phyloP scores from a whole-genome alignment of 2,329 filamentous ascomycete genomes.

The Sclerotiophoma versabilis region DNA sequence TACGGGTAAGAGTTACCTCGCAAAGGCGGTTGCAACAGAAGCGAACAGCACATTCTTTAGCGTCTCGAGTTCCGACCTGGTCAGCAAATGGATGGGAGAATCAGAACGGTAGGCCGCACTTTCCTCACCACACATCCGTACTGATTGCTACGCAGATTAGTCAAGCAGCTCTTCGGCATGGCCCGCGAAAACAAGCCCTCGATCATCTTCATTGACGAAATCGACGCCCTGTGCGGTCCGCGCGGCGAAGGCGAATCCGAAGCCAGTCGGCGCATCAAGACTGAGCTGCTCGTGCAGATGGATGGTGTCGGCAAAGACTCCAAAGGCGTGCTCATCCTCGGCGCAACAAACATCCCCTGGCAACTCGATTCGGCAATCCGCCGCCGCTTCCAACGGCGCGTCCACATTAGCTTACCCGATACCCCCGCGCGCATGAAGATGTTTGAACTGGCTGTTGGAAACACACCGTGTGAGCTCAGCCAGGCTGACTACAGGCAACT shows the following conservation, averaged over 20 bases:
- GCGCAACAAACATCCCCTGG: constrained; percentile 98
- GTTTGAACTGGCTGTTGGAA: constrained; percentile 95
- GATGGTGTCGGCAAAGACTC: constrained; percentile 97
- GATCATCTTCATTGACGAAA: constrained; percentile 98
- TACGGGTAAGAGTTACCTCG: constrained; percentile 96
- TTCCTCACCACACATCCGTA: background rate
- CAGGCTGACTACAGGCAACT: constrained; percentile 80
- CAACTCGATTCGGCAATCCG: constrained; percentile 96
- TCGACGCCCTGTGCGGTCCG: constrained; percentile 94
- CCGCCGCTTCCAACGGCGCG: constrained; percentile 91
- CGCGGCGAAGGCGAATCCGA: constrained; percentile 95
- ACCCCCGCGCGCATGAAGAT: constrained; percentile 85
- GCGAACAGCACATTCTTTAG: constrained; percentile 99
- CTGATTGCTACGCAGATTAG: constrained; percentile 65
- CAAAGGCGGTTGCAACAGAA: constrained; percentile 96
- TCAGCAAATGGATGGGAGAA: constrained; percentile 99
- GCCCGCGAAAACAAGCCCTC: constrained; percentile 97
- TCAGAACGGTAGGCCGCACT: constrained; percentile 77
- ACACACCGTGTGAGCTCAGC: constrained; percentile 85
- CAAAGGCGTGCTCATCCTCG: constrained; percentile 90
- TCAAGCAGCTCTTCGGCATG: constrained; percentile 97
- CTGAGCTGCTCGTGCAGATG: constrained; percentile 98
- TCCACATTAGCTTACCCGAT: constrained; percentile 94
- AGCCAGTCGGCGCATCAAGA: constrained; percentile 97
- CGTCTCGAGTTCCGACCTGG: constrained; percentile 94